Evolutionary conservation across 192 early-diverging fungal species (phyloP).

Genomic region (Podochytrium sp.): DNA sequence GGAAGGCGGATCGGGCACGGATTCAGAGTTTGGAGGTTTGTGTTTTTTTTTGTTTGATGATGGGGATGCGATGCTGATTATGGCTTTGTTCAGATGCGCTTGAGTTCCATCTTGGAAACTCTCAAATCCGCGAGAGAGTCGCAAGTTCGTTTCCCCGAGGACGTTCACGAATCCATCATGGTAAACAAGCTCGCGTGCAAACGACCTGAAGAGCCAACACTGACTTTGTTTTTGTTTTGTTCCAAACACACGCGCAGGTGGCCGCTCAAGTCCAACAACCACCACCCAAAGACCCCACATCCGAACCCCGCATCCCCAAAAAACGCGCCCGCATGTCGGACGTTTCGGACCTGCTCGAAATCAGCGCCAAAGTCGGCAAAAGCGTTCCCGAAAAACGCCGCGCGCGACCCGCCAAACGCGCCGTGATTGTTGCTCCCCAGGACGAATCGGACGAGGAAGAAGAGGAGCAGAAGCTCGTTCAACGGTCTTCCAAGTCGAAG

Average conservation of each 20-base stretch:
- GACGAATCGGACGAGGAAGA: neutral
- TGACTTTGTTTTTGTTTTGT: too few relatives aligned
- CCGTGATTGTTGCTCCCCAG: neutral
- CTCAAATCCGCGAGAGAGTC: neutral
- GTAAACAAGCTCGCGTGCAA: neutral
- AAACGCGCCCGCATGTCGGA: constrained; percentile 20
- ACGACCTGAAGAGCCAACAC: neutral
- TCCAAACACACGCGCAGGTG: neutral
- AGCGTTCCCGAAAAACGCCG: neutral
- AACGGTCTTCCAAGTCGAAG: neutral
- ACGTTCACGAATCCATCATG: constrained; percentile 22
- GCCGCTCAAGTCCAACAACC: neutral
- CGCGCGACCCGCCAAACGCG: neutral
- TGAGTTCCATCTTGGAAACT: constrained; percentile 19
- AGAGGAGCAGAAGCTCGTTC: neutral
- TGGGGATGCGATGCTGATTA: neutral
- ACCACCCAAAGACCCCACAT: neutral
- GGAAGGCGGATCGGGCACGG: neutral
- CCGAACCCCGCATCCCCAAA: neutral
- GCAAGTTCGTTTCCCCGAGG: constrained; percentile 3
- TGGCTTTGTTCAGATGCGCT: neutral
- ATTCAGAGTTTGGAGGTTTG: constrained; percentile 17
- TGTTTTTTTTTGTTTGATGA: constrained; percentile 5
- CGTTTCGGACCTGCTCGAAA: constrained; percentile 23
- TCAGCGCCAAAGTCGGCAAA: constrained; percentile 18